A percentile compares a stretch with the other conserved stretches of the same genome.
These are phyloP conservation scores for Hericium rajendrae DNA, from an alignment of 768 basidiomycete genomes.

Conservation along the genomic window DNA sequence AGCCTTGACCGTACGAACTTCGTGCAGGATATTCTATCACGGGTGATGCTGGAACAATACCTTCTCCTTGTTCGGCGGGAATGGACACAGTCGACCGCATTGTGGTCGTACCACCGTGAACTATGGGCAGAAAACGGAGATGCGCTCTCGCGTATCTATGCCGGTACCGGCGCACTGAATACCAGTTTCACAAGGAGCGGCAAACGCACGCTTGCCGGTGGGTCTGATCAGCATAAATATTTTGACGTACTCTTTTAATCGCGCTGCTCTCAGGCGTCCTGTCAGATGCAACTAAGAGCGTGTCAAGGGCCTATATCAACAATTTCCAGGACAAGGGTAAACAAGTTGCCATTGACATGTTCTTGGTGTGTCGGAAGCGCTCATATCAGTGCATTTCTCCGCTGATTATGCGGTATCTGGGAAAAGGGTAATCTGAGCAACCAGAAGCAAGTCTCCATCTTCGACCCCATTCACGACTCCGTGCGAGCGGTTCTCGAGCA, in stretches of 20 bases:
- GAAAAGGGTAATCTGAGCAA: constrained; percentile 88
- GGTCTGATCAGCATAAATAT: constrained; percentile 8
- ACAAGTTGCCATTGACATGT: constrained; percentile 91
- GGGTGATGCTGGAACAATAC: constrained; percentile 73
- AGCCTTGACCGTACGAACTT: constrained; percentile 98
- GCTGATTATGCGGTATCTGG: neutral
- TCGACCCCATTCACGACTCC: constrained; percentile 88
- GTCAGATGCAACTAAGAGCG: constrained; percentile 94
- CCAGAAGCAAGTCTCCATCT: constrained; percentile 82
- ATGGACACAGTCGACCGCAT: constrained; percentile 54
- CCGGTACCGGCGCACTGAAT: constrained; percentile 88
- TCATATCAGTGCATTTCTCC: neutral
- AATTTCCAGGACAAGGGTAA: constrained; percentile 96
- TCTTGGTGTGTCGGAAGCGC: constrained; percentile 50
- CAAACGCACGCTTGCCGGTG: constrained; percentile 85
- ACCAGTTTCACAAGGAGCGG: constrained; percentile 94
- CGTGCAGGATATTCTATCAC: constrained; percentile 89
- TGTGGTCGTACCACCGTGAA: constrained; percentile 87
- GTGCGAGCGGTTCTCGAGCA: constrained; percentile 62
- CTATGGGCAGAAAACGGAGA: constrained; percentile 98
- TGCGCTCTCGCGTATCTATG: constrained; percentile 87
- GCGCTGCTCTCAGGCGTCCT: constrained; percentile 50
- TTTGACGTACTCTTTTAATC: neutral
- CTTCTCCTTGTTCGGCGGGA: constrained; percentile 68
- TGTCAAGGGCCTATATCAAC: constrained; percentile 92